phyloP scores from a whole-genome alignment of 148 eudicot genomes.

The Mesembryanthemum crystallinum region DNA sequence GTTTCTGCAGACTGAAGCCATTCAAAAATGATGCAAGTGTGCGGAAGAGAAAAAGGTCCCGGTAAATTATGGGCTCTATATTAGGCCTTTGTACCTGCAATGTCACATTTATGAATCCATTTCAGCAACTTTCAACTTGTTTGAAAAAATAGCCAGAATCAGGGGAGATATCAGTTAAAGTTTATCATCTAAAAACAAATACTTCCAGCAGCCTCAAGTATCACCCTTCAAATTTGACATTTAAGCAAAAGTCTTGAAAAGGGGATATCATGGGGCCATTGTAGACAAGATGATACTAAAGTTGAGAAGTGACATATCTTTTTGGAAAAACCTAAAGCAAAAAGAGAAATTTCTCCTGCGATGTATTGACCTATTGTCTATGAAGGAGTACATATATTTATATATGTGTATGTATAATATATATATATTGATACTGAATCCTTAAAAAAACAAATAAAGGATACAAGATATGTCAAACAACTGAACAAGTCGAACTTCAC shows the following conservation, averaged over 20 bases:
- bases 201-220: background rate
- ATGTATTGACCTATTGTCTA: background rate
- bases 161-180: background rate
- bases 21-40: conserved; percentile 95
- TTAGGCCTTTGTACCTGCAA: conserved; percentile 91
- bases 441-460: too few species aligned
- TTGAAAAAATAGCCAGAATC: background rate
- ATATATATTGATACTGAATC: too few species aligned
- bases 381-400: background rate
- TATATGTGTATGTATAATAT: too few species aligned
- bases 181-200: background rate
- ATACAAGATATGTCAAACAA: too few species aligned
- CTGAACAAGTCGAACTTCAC: background rate
- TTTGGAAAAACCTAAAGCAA: background rate
- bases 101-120: conserved; percentile 15
- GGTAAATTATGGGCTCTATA: conserved; percentile 92
- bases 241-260: conserved; percentile 4
- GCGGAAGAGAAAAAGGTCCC: conserved; percentile 95
- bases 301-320: background rate
- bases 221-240: conserved; percentile 1
- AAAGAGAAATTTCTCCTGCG: background rate
- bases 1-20: conserved; percentile 86
- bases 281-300: background rate
- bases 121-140: conserved; percentile 11
- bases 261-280: background rate